A percentile compares a stretch with the other conserved stretches of the same genome.
These are phyloP conservation scores for Blastocystis sp. DNA, from an alignment of 352 stramenopile species.

Conservation along the genomic window DNA sequence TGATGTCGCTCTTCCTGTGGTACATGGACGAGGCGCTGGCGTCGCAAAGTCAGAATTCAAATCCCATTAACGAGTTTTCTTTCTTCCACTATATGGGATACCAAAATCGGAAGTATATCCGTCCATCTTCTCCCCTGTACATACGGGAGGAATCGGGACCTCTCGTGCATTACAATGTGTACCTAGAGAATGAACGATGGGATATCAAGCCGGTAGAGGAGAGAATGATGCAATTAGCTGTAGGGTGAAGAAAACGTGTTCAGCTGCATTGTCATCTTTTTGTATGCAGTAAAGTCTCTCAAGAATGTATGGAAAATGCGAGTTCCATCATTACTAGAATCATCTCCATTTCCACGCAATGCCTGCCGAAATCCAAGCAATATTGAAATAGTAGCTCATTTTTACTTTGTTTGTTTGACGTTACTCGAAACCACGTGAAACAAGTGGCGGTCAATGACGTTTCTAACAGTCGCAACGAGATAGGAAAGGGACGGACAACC, in stretches of 20 bases:
- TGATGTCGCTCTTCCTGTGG: slow-evolving; percentile 68
- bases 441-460: too few relatives aligned
- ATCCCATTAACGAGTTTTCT: slow-evolving; percentile 34
- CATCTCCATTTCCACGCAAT: slow-evolving; percentile 52
- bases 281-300: slow-evolving; percentile 69
- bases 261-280: slow-evolving; percentile 49
- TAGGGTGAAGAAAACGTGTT: slow-evolving; percentile 65
- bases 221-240: background rate
- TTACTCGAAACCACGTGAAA: too few relatives aligned
- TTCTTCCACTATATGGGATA: slow-evolving; percentile 17
- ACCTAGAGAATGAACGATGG: slow-evolving; percentile 50
- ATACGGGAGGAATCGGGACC: slow-evolving; percentile 30
- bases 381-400: slow-evolving; percentile 22
- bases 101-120: too few relatives aligned
- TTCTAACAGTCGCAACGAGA: too few relatives aligned
- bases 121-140: background rate
- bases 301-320: slow-evolving; percentile 6
- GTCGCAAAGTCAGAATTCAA: background rate
- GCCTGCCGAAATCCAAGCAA: slow-evolving; percentile 18
- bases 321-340: slow-evolving; percentile 31
- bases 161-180: slow-evolving; percentile 63
- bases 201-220: slow-evolving; percentile 36
- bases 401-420: slow-evolving; percentile 15
- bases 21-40: slow-evolving; percentile 49
- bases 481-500: too few relatives aligned